Percentiles rank a stretch among this genome's conserved stretches.
phyloP scores from a whole-genome alignment of 2,329 filamentous ascomycete genomes.

The Pseudocercospora fijiensis region DNA sequence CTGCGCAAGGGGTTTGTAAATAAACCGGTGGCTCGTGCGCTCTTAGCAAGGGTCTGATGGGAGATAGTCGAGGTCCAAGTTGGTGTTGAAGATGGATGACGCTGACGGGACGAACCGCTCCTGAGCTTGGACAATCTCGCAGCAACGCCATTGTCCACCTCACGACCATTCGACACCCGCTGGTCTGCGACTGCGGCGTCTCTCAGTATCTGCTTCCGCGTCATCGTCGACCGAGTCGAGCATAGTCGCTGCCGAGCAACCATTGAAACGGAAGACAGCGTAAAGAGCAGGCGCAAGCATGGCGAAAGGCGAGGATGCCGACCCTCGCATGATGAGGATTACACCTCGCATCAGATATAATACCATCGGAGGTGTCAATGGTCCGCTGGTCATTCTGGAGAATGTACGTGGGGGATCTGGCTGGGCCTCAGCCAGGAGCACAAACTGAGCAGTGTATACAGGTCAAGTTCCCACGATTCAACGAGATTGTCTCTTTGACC shows the following conservation, averaged over 20 bases:
- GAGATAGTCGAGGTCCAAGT: no score
- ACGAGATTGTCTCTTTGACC: constrained; percentile 95
- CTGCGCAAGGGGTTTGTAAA: no score
- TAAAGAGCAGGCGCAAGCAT: constrained; percentile 26
- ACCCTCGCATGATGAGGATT: constrained; percentile 57
- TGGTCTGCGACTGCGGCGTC: background rate
- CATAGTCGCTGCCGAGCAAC: background rate
- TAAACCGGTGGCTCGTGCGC: no score
- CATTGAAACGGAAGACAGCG: background rate
- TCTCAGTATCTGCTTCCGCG: background rate
- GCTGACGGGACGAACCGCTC: background rate
- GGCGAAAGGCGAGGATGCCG: constrained; percentile 37
- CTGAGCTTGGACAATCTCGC: background rate
- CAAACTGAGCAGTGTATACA: constrained; percentile 42
- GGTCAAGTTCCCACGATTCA: constrained; percentile 97
- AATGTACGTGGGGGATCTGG: constrained; percentile 62
- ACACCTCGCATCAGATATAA: constrained; percentile 86
- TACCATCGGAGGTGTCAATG: constrained; percentile 96
- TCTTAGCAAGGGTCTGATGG: no score
- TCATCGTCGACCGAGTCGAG: background rate
- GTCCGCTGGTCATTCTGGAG: constrained; percentile 94
- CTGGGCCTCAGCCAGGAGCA: background rate
- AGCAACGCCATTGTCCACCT: background rate
- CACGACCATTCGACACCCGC: background rate
- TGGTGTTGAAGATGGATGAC: background rate